Conservation (phyloP, 2,329 filamentous ascomycete genomes). For the Arthrobotrys pseudoclavata region DNA sequence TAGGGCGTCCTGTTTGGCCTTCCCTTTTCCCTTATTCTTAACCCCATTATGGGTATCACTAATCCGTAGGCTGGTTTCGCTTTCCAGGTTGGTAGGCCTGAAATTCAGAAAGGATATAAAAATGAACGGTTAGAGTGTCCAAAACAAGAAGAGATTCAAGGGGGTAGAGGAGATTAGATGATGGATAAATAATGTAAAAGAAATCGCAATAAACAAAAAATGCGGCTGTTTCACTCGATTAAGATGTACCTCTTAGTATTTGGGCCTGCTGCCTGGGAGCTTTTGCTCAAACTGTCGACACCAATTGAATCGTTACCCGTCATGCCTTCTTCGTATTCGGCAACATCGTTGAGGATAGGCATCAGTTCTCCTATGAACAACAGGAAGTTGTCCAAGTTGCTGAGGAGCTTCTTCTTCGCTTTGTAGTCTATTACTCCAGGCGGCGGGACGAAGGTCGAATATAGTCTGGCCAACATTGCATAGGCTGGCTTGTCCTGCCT, state of each 20-base stretch:
- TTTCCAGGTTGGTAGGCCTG: conserved; percentile 13
- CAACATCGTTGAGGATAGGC: conserved; percentile 8
- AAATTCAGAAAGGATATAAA: conserved; percentile 21
- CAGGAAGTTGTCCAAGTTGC: background rate
- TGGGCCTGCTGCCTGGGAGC: background rate
- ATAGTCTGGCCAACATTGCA: conserved; percentile 17
- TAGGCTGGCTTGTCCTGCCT: background rate
- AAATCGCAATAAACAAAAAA: background rate
- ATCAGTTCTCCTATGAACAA: conserved; percentile 23
- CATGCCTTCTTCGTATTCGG: conserved; percentile 3
- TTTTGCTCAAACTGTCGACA: background rate
- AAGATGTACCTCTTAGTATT: conserved; percentile 42
- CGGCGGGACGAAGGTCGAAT: conserved; percentile 19
- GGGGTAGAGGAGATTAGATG: background rate
- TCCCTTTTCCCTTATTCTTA: conserved; percentile 40
- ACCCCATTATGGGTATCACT: conserved; percentile 1
- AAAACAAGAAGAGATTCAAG: background rate
- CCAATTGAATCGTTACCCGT: background rate
- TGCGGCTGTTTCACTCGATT: conserved; percentile 27
- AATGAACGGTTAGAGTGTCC: conserved; percentile 29
- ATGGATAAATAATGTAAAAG: background rate
- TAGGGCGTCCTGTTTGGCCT: background rate
- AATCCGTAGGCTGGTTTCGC: background rate
- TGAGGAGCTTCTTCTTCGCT: background rate
- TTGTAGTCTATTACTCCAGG: background rate